A percentile compares a stretch with the other conserved stretches of the same genome.
phyloP scores from a whole-genome alignment of 2,329 filamentous ascomycete species.

The Neoscytalidium dimidiatum region DNA sequence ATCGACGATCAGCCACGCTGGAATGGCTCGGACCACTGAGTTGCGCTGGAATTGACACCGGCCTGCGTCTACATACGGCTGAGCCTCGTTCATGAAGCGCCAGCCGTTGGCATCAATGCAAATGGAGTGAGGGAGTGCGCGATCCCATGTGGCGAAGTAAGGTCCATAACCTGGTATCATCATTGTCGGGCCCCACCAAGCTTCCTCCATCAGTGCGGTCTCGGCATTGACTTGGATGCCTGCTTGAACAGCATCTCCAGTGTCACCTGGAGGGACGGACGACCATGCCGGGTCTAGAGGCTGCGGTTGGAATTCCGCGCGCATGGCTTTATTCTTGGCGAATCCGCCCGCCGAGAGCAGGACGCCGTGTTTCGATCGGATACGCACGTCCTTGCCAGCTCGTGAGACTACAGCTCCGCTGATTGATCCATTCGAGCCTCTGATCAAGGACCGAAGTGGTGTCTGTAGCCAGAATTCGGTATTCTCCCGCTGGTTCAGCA shows the following conservation, averaged over 20 bases:
- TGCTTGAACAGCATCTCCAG: slow-evolving; percentile 31
- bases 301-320: slow-evolving; percentile 27
- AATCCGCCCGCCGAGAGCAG: slow-evolving; percentile 41
- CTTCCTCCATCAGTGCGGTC: slow-evolving; percentile 35
- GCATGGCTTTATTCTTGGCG: slow-evolving; percentile 33
- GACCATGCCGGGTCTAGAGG: slow-evolving; percentile 31
- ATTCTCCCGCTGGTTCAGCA: slow-evolving; percentile 18
- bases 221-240: slow-evolving; percentile 33
- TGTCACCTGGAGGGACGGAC: slow-evolving; percentile 28
- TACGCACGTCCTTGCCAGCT: slow-evolving; percentile 25
- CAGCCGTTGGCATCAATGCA: slow-evolving; percentile 37
- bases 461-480: slow-evolving; percentile 21
- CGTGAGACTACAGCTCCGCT: slow-evolving; percentile 29
- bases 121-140: slow-evolving; percentile 36
- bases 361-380: slow-evolving; percentile 33
- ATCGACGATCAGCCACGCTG: slow-evolving; percentile 37
- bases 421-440: slow-evolving; percentile 24
- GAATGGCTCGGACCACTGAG: slow-evolving; percentile 28
- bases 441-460: slow-evolving; percentile 20
- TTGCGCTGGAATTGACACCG: slow-evolving; percentile 26
- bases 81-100: slow-evolving; percentile 40
- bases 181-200: slow-evolving; percentile 40
- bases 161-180: slow-evolving; percentile 27
- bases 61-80: slow-evolving; percentile 33
- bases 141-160: slow-evolving; percentile 31